Evolutionary conservation across 2,329 filamentous ascomycete species (phyloP).

Genomic region (Cladosporium sp.): DNA sequence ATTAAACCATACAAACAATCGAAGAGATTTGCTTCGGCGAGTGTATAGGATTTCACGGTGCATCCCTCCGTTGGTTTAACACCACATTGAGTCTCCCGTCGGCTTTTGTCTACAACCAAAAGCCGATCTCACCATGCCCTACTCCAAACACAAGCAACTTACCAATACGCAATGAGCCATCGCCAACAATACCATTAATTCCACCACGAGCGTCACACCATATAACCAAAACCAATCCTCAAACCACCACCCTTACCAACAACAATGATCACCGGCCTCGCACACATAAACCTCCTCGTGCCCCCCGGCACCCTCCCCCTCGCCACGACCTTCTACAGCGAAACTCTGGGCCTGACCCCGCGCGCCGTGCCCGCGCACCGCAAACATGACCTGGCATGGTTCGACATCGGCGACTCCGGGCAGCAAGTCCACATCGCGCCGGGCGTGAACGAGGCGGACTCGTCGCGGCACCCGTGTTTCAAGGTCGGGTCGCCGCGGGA

Average conservation of each 20-base stretch:
- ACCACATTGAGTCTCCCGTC: no score
- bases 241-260: not conserved
- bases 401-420: constrained; percentile 51
- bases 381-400: constrained; percentile 51
- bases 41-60: no score
- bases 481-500: constrained; percentile 44
- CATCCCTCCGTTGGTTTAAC: no score
- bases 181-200: not conserved
- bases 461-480: constrained; percentile 56
- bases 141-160: no score
- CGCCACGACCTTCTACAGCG: constrained; percentile 52
- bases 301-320: constrained; percentile 48
- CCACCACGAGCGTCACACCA: not conserved
- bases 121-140: no score
- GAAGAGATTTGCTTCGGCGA: no score
- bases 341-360: constrained; percentile 51
- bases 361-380: constrained; percentile 51
- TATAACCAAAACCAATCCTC: not conserved
- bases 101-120: no score
- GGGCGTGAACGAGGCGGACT: constrained; percentile 37
- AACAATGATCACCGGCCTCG: constrained; percentile 49
- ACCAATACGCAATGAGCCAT: not conserved
- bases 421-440: constrained; percentile 56
- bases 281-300: constrained; percentile 57
- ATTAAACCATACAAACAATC: no score